These are phyloP conservation scores for Penicillium sclerotigenum DNA, from an alignment of 2,329 filamentous ascomycete species.

Conservation along the genomic window DNA sequence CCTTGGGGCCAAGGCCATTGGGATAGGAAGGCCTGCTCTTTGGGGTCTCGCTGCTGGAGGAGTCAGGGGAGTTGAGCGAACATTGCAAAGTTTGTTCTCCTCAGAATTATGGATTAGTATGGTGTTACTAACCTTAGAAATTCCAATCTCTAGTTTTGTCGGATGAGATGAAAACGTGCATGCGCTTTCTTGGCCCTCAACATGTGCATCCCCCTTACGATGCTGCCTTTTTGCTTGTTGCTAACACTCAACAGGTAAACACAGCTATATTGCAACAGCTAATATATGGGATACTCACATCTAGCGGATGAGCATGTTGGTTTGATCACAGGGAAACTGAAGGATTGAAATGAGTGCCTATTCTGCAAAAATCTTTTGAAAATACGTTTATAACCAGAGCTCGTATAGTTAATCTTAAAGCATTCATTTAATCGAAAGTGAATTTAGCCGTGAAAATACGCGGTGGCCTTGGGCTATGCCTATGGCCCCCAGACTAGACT, in stretches of 20 bases:
- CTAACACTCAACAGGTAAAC: background rate
- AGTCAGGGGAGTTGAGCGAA: conserved; percentile 70
- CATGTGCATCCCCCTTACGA: background rate
- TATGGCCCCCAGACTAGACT: background rate
- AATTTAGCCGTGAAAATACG: background rate
- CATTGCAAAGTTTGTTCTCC: conserved; percentile 50
- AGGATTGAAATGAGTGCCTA: background rate
- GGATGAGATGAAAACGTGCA: conserved; percentile 11
- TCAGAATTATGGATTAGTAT: background rate
- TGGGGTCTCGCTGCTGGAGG: conserved; percentile 14
- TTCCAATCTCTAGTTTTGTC: background rate
- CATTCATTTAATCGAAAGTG: background rate
- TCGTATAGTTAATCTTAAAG: background rate
- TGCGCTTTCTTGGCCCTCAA: conserved; percentile 9
- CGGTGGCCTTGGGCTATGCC: background rate
- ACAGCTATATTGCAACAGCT: background rate
- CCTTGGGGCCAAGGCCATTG: background rate
- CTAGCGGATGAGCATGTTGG: background rate
- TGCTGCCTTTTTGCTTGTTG: accelerated
- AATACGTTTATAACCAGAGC: background rate
- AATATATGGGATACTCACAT: background rate
- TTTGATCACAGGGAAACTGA: background rate
- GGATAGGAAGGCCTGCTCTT: background rate
- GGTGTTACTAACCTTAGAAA: background rate
- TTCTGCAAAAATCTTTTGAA: accelerated